phyloP scores from a whole-genome alignment of 192 early-diverging fungal species.

The Allomyces javanicus region DNA sequence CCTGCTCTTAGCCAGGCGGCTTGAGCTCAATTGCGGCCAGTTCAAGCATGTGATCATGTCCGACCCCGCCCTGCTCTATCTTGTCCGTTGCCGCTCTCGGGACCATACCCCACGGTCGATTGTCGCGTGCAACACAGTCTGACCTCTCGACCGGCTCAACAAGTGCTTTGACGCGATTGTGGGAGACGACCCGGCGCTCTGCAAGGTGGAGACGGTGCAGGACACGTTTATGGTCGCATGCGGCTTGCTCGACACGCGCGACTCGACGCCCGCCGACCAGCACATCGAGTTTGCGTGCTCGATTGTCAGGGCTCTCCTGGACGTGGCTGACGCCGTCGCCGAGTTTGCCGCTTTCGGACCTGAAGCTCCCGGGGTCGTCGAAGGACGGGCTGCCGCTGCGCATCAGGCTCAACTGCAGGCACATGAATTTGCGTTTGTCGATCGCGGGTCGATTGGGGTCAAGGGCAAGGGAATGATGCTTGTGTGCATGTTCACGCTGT shows the following conservation, averaged over 20 bases:
- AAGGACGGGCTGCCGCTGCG: background rate
- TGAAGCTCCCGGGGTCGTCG: background rate
- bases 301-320: background rate
- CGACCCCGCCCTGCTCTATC: too few species aligned
- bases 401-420: background rate
- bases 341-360: background rate
- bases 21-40: background rate
- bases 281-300: background rate
- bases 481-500: too few species aligned
- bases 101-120: too few species aligned
- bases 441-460: background rate
- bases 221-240: background rate
- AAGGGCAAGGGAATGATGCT: background rate
- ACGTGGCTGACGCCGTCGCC: too few species aligned
- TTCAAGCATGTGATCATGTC: too few species aligned
- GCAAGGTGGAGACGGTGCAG: constrained; percentile 18
- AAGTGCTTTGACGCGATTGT: constrained; percentile 17
- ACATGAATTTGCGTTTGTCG: background rate
- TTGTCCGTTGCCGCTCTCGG: too few species aligned
- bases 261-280: background rate
- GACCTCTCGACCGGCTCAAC: constrained; percentile 23
- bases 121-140: constrained; percentile 10
- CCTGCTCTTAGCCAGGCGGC: constrained; percentile 20
- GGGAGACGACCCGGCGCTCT: constrained; percentile 17
- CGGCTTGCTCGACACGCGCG: background rate